Evolutionary conservation across 2,329 filamentous ascomycete genomes (phyloP), one percentile per base, ranked within the genome.

Genomic region (Fusarium odoratissimum): DNA sequence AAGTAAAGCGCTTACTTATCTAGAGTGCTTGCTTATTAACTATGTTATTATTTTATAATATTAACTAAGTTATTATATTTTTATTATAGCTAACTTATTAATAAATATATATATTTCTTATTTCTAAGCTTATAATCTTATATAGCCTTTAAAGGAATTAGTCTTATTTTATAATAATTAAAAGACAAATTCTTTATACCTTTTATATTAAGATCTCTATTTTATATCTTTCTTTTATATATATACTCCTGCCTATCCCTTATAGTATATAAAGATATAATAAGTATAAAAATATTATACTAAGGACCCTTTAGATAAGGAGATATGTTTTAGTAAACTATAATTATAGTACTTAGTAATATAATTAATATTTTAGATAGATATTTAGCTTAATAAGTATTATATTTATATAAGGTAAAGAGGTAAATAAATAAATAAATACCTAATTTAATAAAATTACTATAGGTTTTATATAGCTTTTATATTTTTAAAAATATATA

Each of bases 381-480:
- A 13, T 28, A 28, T 49, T 49, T 5, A 10, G 2, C n/a, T n/a
- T n/a, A n/a, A 21, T 49, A 17, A 49, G 28, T 9, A 10, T 6
- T 17, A 8, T 9, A 5, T 23, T 8, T 5, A 13, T 23, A 2
- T 23, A 2, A 14, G 10, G 8, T 3, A 5, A 10, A 17, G 21
- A 31, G 8, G 10, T n/a, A n/a, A n/a, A n/a, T n/a, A n/a, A n/a
- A n/a, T n/a, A n/a, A n/a, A n/a, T 44, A 8, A 21, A 4, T 46
- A 49, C 28, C 46, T 0, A 49, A 28, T 17, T 28, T 49, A 10
- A 49, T 49, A 2, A 31, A 49, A 19, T 49, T 28, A 8, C 46
- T 28, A 16, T 31, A 23, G 14, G 46, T 49, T 17, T 23, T 49
- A 14, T 49, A 14, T 7, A 49, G 28, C 11, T 31, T 49, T 16